A percentile compares a stretch with the other conserved stretches of the same genome.
phyloP scores from a whole-genome alignment of 768 basidiomycete genomes.

The Cubamyces lactineus region DNA sequence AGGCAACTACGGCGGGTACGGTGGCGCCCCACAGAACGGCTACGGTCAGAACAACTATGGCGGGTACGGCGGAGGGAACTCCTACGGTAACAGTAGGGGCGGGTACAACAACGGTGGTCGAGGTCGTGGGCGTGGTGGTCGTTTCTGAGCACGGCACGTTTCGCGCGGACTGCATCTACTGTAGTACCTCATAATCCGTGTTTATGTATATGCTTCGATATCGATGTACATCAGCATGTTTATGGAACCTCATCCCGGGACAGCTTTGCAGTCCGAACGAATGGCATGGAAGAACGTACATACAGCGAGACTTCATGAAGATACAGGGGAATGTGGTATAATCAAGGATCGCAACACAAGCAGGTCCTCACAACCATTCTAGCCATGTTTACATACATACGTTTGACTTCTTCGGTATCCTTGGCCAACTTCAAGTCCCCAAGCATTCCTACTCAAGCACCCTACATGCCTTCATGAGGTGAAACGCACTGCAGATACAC shows the following conservation, averaged over 20 bases:
- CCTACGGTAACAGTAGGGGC: conserved; percentile 23
- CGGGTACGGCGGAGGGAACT: conserved; percentile 18
- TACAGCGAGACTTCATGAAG: background rate
- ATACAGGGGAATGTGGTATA: conserved; percentile 1
- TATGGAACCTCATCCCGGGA: background rate
- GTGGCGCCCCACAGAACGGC: conserved; percentile 21
- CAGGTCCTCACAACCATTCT: background rate
- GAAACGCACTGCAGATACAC: conserved; percentile 59
- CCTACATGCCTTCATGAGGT: conserved; percentile 29
- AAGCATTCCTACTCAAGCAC: no score
- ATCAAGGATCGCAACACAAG: background rate
- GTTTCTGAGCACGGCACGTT: conserved; percentile 37
- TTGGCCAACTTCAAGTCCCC: background rate
- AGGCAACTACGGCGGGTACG: conserved; percentile 31
- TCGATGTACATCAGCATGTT: conserved; percentile 2
- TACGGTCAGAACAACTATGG: conserved; percentile 24
- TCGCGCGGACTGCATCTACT: conserved; percentile 20
- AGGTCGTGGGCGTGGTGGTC: conserved; percentile 55
- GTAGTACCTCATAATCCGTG: conserved; percentile 20
- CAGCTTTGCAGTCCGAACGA: no score
- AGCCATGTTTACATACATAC: background rate
- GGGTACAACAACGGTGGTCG: conserved; percentile 44
- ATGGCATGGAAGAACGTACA: background rate
- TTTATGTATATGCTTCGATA: conserved; percentile 11
- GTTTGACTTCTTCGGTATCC: background rate